Percentiles rank a stretch among this genome's conserved stretches.
Conservation (phyloP, 139 green algal species). For the Chlamydomonas eustigma region DNA sequence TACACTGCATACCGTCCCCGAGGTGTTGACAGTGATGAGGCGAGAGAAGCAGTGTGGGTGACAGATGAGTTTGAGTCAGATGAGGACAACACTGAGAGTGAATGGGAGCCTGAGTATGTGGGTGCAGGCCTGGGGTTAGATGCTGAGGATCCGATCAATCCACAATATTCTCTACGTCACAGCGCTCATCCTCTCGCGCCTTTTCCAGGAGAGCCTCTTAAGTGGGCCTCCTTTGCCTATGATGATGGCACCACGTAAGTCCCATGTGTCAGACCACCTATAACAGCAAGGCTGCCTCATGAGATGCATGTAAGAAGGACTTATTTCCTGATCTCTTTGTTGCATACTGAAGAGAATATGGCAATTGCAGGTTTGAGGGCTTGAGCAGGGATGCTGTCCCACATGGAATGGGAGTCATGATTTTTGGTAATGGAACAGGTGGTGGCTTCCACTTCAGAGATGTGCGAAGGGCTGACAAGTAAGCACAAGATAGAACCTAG, state of each 20-base stretch:
- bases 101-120: conserved; percentile 60
- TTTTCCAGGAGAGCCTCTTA: conserved; percentile 79
- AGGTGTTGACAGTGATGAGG: conserved; percentile 46
- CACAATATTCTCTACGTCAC: conserved; percentile 76
- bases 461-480: conserved; percentile 59
- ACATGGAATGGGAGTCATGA: conserved; percentile 78
- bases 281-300: too few relatives aligned
- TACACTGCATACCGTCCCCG: conserved; percentile 48
- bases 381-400: conserved; percentile 67
- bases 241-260: conserved; percentile 89
- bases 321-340: too few relatives aligned
- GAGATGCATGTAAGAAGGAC: too few relatives aligned
- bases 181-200: conserved; percentile 78
- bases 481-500: too few relatives aligned
- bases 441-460: conserved; percentile 74
- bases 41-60: conserved; percentile 51
- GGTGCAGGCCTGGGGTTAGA: conserved; percentile 48
- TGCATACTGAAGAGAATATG: too few relatives aligned
- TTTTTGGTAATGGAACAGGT: conserved; percentile 73
- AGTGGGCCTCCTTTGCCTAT: conserved; percentile 83
- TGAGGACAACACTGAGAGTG: conserved; percentile 59
- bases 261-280: not conserved
- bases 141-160: conserved; percentile 58
- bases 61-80: conserved; percentile 61
- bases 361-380: conserved; percentile 78